These are phyloP conservation scores for Apiospora marii DNA, from an alignment of 2,329 filamentous ascomycete genomes.

Conservation along the genomic window DNA sequence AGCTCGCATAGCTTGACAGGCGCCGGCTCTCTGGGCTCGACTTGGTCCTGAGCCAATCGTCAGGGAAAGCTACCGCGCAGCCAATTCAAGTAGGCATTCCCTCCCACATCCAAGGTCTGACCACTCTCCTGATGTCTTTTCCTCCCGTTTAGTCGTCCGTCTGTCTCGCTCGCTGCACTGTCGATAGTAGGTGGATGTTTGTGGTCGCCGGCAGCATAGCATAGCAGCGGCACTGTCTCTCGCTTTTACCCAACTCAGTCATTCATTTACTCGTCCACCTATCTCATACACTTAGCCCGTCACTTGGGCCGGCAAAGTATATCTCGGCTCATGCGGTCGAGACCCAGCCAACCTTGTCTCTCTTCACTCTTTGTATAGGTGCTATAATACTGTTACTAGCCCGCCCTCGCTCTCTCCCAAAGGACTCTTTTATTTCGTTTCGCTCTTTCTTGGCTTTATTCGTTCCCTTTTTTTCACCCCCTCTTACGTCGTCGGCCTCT, in stretches of 20 bases:
- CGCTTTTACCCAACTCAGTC: conserved; percentile 28
- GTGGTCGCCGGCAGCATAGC: conserved; percentile 25
- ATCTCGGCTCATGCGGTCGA: conserved; percentile 27
- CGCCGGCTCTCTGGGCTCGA: conserved; percentile 33
- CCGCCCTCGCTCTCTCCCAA: conserved; percentile 20
- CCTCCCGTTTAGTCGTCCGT: conserved; percentile 35
- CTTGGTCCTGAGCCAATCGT: conserved; percentile 41
- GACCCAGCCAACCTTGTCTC: conserved; percentile 25
- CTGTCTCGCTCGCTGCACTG: conserved; percentile 22
- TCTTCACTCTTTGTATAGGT: conserved; percentile 22
- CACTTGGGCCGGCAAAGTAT: conserved; percentile 24
- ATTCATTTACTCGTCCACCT: conserved; percentile 23
- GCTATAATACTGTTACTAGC: conserved; percentile 23
- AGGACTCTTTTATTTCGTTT: conserved; percentile 13
- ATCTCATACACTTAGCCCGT: conserved; percentile 18
- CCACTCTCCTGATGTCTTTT: conserved; percentile 34
- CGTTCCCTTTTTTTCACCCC: neutral
- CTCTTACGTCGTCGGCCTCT: neutral
- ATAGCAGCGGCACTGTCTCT: conserved; percentile 25
- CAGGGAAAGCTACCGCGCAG: conserved; percentile 30
- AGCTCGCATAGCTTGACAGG: conserved; percentile 40
- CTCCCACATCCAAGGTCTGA: conserved; percentile 26
- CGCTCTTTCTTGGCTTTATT: conserved; percentile 13
- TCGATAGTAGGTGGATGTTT: conserved; percentile 24
- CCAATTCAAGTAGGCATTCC: conserved; percentile 41